These are phyloP conservation scores for Taiwanofungus camphoratus DNA, from an alignment of 1,284 basidiomycete species.

Conservation along the genomic window DNA sequence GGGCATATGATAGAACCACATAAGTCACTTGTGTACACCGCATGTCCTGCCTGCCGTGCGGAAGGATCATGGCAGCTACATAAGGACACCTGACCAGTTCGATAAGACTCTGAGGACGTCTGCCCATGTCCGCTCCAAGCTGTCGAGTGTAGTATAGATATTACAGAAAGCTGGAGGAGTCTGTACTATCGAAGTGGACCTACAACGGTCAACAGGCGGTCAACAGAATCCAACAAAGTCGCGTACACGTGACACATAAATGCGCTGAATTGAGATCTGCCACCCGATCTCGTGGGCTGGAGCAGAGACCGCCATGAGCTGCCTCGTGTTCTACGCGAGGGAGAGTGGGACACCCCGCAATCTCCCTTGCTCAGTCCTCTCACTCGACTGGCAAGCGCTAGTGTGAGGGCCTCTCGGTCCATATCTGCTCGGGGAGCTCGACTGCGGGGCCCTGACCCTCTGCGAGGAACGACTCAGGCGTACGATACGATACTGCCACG, in stretches of 20 bases:
- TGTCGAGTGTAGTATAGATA: too few species aligned
- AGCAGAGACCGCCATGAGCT: constrained; percentile 9
- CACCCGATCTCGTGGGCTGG: constrained; percentile 11
- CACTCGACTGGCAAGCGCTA: constrained; percentile 19
- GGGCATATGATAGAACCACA: too few species aligned
- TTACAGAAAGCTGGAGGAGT: too few species aligned
- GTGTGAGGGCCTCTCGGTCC: constrained; percentile 26
- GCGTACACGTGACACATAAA: constrained; percentile 15
- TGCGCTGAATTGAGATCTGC: constrained; percentile 8
- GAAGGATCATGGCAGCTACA: too few species aligned
- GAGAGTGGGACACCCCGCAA: constrained; percentile 12
- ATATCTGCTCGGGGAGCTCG: constrained; percentile 27
- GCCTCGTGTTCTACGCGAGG: constrained; percentile 24
- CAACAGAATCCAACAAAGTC: constrained; percentile 17
- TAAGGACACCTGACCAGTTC: too few species aligned
- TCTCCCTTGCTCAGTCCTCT: constrained; percentile 16
- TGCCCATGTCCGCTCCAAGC: too few species aligned
- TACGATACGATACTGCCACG: constrained; percentile 8
- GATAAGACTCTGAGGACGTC: too few species aligned
- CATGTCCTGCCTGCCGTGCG: too few species aligned
- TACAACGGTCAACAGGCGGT: constrained; percentile 17
- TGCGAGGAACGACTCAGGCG: constrained; percentile 11
- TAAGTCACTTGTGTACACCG: too few species aligned
- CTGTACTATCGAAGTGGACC: constrained; percentile 18
- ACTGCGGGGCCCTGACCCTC: constrained; percentile 19